These are phyloP conservation scores for Clavispora fructus DNA, from an alignment of 805 yeast species.

Conservation along the genomic window DNA sequence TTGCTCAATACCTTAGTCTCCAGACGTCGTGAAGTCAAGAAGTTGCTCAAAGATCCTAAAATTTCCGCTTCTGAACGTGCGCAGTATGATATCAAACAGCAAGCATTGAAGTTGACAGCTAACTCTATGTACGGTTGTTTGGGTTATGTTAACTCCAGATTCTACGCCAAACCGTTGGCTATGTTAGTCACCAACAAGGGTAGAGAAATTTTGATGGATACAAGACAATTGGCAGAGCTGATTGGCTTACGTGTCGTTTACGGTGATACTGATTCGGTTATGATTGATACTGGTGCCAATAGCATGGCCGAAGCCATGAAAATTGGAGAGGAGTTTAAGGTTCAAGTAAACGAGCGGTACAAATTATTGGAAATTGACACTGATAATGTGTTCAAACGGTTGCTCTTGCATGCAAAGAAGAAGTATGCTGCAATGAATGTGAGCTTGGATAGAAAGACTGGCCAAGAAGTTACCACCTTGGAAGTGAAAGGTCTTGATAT, in stretches of 20 bases:
- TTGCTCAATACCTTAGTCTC: constrained; percentile 78
- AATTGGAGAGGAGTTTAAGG: constrained; percentile 82
- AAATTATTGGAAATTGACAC: constrained; percentile 86
- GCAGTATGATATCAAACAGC: constrained; percentile 93
- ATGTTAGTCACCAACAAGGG: constrained; percentile 94
- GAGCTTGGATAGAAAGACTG: constrained; percentile 45
- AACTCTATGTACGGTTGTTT: constrained; percentile 99
- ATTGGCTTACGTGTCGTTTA: constrained; percentile 81
- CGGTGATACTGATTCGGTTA: constrained; percentile 98
- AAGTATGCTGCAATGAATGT: constrained; percentile 91
- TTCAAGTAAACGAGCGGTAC: constrained; percentile 83
- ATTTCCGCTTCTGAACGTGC: constrained; percentile 60
- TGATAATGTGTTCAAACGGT: constrained; percentile 84
- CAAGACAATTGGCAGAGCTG: constrained; percentile 87
- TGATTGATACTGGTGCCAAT: constrained; percentile 87
- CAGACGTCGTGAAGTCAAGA: constrained; percentile 91
- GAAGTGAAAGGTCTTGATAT: constrained; percentile 97
- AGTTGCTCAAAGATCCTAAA: constrained; percentile 69
- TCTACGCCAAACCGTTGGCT: constrained; percentile 93
- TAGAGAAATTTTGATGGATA: constrained; percentile 88
- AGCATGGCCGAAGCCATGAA: constrained; percentile 66
- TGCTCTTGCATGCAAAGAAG: constrained; percentile 89
- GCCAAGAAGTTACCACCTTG: constrained; percentile 46
- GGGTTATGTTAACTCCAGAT: constrained; percentile 86
- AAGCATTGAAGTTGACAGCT: constrained; percentile 92